Evolutionary conservation across 2,329 filamentous ascomycete species (phyloP).

Genomic region (Raffaelea albimanens): DNA sequence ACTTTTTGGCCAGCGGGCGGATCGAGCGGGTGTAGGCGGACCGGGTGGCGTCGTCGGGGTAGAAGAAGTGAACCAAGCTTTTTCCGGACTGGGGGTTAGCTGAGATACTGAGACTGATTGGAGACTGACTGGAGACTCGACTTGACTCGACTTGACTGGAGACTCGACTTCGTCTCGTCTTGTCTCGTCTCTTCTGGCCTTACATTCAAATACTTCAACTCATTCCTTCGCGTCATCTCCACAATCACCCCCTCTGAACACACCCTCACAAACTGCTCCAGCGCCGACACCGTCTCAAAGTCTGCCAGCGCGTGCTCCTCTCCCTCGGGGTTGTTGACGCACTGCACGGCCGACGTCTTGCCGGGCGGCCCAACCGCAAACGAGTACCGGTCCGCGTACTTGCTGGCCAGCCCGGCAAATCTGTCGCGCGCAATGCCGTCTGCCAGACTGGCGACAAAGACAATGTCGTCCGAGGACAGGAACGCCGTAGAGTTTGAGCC

Average conservation of each 20-base stretch:
- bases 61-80: slow-evolving; percentile 25
- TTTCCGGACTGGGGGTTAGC: slow-evolving; percentile 15
- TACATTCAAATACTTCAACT: slow-evolving; percentile 30
- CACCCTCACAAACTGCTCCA: slow-evolving; percentile 27
- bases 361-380: slow-evolving; percentile 25
- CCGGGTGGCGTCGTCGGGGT: slow-evolving; percentile 19
- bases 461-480: slow-evolving; percentile 26
- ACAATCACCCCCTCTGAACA: slow-evolving; percentile 31
- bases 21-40: slow-evolving; percentile 26
- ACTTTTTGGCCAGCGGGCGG: slow-evolving; percentile 31
- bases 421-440: slow-evolving; percentile 20
- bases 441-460: slow-evolving; percentile 30
- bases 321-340: slow-evolving; percentile 30
- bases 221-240: slow-evolving; percentile 34
- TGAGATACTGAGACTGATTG: background rate
- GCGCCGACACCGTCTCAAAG: slow-evolving; percentile 16
- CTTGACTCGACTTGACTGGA: background rate
- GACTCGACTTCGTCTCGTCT: no score
- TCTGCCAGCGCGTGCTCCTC: slow-evolving; percentile 19
- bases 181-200: no score
- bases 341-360: slow-evolving; percentile 17
- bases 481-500: slow-evolving; percentile 22
- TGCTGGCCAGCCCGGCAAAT: slow-evolving; percentile 23
- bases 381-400: slow-evolving; percentile 29
- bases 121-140: slow-evolving; percentile 1